Evolutionary conservation across 371 early-diverging fungal genomes (phyloP).

Genomic region (Fennellomyces sp.): DNA sequence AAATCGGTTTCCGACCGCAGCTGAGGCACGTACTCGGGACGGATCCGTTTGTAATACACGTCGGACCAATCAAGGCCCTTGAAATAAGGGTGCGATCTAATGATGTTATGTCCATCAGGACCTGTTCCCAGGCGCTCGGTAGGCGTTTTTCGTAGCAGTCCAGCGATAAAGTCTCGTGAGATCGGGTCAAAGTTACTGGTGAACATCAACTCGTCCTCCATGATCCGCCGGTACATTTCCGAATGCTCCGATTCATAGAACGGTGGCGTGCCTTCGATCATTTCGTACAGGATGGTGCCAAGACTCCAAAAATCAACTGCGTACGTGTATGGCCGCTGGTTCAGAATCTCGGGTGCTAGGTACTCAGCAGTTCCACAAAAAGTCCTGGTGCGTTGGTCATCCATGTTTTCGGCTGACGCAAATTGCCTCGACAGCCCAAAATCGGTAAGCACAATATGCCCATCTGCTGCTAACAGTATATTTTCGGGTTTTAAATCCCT

Average conservation of each 20-base stretch:
- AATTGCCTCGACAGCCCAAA: slow-evolving; percentile 76
- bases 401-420: slow-evolving; percentile 49
- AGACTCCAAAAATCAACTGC: slow-evolving; percentile 97
- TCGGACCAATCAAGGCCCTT: slow-evolving; percentile 71
- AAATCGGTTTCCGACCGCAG: slow-evolving; percentile 52
- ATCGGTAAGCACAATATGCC: slow-evolving; percentile 76
- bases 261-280: slow-evolving; percentile 77
- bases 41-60: slow-evolving; percentile 65
- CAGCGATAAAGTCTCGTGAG: slow-evolving; percentile 61
- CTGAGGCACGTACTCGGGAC: slow-evolving; percentile 61
- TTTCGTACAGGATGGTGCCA: slow-evolving; percentile 92
- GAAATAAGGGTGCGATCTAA: slow-evolving; percentile 76
- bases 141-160: slow-evolving; percentile 72
- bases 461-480: slow-evolving; percentile 65
- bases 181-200: slow-evolving; percentile 63
- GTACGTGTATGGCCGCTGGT: slow-evolving; percentile 79
- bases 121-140: slow-evolving; percentile 61
- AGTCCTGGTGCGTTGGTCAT: slow-evolving; percentile 74
- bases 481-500: slow-evolving; percentile 74
- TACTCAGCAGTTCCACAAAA: slow-evolving; percentile 97
- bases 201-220: slow-evolving; percentile 78
- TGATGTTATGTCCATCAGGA: slow-evolving; percentile 61
- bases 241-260: slow-evolving; percentile 81
- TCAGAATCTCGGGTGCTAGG: slow-evolving; percentile 89
- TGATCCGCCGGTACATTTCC: slow-evolving; percentile 80